Conservation (phyloP, 1,284 basidiomycete species). For the Amylostereum chailletii region DNA sequence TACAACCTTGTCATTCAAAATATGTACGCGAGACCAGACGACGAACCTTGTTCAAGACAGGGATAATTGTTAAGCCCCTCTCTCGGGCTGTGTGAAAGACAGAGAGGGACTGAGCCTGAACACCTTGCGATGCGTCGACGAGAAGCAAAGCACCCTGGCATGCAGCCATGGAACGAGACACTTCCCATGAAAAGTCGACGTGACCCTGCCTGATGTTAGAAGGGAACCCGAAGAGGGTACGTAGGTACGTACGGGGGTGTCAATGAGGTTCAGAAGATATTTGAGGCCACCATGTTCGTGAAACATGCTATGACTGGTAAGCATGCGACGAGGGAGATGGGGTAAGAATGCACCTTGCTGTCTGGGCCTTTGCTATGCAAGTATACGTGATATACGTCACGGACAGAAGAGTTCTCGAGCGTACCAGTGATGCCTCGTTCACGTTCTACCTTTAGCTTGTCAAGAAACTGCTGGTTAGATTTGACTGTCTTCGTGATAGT, state of each 20-base stretch:
- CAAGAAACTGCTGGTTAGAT: constrained; percentile 82
- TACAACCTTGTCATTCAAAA: neutral
- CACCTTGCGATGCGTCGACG: constrained; percentile 94
- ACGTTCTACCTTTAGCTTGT: constrained; percentile 93
- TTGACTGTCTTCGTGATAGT: constrained; percentile 66
- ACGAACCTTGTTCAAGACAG: constrained; percentile 87
- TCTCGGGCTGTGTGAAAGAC: constrained; percentile 89
- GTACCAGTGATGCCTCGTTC: constrained; percentile 90
- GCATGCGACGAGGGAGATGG: neutral
- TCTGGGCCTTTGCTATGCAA: constrained; percentile 76
- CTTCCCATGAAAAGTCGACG: constrained; percentile 96
- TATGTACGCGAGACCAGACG: neutral
- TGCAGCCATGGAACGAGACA: constrained; percentile 86
- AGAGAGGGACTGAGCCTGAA: constrained; percentile 96
- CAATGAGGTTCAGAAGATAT: constrained; percentile 90
- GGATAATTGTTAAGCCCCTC: constrained; percentile 78
- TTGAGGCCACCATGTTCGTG: constrained; percentile 42
- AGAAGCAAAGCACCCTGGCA: constrained; percentile 90
- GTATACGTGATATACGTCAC: constrained; percentile 1
- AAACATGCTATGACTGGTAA: constrained; percentile 58
- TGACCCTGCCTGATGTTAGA: constrained; percentile 52
- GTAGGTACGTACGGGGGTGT: constrained; percentile 68
- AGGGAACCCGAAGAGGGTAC: neutral
- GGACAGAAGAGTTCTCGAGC: constrained; percentile 12
- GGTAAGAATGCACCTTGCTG: constrained; percentile 55